Conservation (phyloP, 352 stramenopile species). For the Globisporangium radiosum region DNA sequence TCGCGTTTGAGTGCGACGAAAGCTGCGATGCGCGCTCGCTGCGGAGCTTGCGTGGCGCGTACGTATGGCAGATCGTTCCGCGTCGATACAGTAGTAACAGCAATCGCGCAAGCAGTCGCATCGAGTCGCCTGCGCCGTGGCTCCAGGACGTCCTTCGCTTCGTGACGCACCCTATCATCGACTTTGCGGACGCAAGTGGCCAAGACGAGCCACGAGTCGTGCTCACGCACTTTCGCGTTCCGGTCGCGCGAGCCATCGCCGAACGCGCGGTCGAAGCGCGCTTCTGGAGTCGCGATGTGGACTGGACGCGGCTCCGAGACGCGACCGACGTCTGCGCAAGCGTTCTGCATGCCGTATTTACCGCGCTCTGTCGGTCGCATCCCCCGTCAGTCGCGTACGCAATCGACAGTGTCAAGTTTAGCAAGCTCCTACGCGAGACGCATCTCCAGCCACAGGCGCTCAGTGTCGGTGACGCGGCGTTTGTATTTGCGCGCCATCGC, state of each 20-base stretch:
- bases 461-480: constrained; percentile 54
- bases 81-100: background rate
- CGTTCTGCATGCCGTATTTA: constrained; percentile 37
- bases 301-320: constrained; percentile 33
- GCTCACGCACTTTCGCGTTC: constrained; percentile 34
- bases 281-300: constrained; percentile 53
- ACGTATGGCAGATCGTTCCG: constrained; percentile 30
- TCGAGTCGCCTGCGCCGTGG: constrained; percentile 28
- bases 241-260: constrained; percentile 16
- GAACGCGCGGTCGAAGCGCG: constrained; percentile 34
- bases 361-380: constrained; percentile 40
- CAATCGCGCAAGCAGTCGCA: background rate
- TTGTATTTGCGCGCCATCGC: constrained; percentile 46
- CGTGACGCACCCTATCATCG: constrained; percentile 39
- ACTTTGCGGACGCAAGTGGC: constrained; percentile 17
- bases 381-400: constrained; percentile 22
- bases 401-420: constrained; percentile 77
- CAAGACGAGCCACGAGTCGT: background rate
- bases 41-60: constrained; percentile 20
- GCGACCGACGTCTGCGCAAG: constrained; percentile 24
- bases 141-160: constrained; percentile 43
- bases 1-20: constrained; percentile 35
- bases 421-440: constrained; percentile 62
- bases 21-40: constrained; percentile 28
- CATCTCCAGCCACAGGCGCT: constrained; percentile 37